Evolutionary conservation across 106 monocot genomes (phyloP).

Genomic region (Hemerocallis citrina): DNA sequence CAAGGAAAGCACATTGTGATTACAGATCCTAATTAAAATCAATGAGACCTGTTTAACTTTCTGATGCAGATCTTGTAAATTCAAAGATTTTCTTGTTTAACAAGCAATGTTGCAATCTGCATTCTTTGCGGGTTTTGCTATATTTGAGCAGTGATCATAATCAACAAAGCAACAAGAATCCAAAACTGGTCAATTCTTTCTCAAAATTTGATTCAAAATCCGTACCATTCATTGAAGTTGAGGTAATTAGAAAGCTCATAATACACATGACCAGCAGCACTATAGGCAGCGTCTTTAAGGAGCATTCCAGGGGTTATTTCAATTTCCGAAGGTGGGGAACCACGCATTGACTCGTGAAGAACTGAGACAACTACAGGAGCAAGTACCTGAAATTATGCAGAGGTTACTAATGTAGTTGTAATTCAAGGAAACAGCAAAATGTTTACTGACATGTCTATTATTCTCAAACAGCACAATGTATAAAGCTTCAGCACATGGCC

Average conservation of each 20-base stretch:
- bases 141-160: background rate
- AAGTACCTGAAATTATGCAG: slow-evolving; percentile 47
- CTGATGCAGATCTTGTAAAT: too few relatives aligned
- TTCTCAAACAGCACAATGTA: slow-evolving; percentile 97
- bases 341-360: slow-evolving; percentile 74
- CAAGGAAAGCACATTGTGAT: too few relatives aligned
- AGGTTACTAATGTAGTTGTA: slow-evolving; percentile 5
- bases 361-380: slow-evolving; percentile 84
- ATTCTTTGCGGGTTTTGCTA: background rate
- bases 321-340: slow-evolving; percentile 55
- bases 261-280: slow-evolving; percentile 94
- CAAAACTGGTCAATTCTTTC: background rate
- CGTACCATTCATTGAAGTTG: slow-evolving; percentile 83
- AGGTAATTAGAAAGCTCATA: slow-evolving; percentile 94
- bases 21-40: too few relatives aligned
- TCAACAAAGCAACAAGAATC: background rate
- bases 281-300: slow-evolving; percentile 95
- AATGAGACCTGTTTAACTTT: too few relatives aligned
- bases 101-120: background rate
- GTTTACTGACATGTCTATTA: slow-evolving; percentile 60
- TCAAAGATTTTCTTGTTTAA: background rate
- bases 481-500: slow-evolving; percentile 97
- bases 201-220: background rate
- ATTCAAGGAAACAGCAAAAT: background rate
- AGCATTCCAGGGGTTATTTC: slow-evolving; percentile 87